phyloP scores from a whole-genome alignment of 257 asterid genomes.

The Ocimum tenuiflorum region DNA sequence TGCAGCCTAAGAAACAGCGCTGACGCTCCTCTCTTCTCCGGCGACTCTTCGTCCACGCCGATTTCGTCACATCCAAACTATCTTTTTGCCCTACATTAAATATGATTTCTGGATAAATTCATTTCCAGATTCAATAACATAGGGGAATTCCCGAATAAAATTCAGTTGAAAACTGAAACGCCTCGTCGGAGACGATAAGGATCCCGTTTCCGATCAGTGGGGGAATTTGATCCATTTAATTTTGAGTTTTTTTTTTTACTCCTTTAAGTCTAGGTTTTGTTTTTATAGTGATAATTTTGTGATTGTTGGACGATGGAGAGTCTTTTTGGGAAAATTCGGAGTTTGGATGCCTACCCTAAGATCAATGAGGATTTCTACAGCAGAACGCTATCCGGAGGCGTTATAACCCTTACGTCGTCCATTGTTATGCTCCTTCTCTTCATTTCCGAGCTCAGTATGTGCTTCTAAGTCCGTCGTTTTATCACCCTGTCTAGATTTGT shows the following conservation, averaged over 20 bases:
- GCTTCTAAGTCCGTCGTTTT: not conserved
- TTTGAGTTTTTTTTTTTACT: not conserved
- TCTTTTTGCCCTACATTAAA: no score
- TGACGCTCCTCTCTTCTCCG: conserved; percentile 26
- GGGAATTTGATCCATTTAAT: conserved; percentile 18
- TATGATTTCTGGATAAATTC: not conserved
- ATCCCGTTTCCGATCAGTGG: conserved; percentile 15
- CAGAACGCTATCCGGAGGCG: conserved; percentile 89
- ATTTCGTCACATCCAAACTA: not conserved
- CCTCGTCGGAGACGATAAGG: conserved; percentile 12
- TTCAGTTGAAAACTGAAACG: conserved; percentile 6
- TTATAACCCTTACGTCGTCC: conserved; percentile 80
- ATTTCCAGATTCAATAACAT: conserved; percentile 22
- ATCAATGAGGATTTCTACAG: conserved; percentile 97
- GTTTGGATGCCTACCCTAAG: conserved; percentile 87
- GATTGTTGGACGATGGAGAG: conserved; percentile 46
- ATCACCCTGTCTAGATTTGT: conserved; percentile 1
- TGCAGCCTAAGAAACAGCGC: conserved; percentile 22
- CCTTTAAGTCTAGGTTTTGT: not conserved
- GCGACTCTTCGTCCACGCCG: conserved; percentile 28
- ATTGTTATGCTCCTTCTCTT: conserved; percentile 79
- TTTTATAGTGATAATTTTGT: conserved; percentile 4
- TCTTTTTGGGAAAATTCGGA: conserved; percentile 58
- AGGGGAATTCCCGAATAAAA: not conserved
- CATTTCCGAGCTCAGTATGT: conserved; percentile 91